phyloP scores from a whole-genome alignment of 805 yeast species.

The Myxozyma nipponensis region DNA sequence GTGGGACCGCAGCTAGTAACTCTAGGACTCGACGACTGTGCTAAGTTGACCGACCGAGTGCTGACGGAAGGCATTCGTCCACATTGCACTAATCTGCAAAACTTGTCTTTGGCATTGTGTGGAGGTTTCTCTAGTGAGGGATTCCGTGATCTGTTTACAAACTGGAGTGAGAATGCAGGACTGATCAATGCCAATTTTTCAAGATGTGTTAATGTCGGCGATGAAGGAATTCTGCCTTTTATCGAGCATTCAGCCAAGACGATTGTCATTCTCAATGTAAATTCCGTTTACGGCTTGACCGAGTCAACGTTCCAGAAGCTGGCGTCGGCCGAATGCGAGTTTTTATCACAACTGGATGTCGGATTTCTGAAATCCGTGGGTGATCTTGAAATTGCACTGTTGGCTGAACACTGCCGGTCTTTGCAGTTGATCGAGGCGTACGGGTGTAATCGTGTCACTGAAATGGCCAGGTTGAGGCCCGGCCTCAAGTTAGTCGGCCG shows the following conservation, averaged over 20 bases:
- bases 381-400: constrained; percentile 56
- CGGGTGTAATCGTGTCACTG: constrained; percentile 57
- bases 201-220: constrained; percentile 64
- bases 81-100: constrained; percentile 54
- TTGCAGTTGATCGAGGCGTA: constrained; percentile 55
- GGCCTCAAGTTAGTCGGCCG: constrained; percentile 68
- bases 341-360: constrained; percentile 62
- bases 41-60: constrained; percentile 59
- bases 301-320: constrained; percentile 36
- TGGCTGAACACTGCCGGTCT: constrained; percentile 58
- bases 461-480: constrained; percentile 48
- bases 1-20: constrained; percentile 56
- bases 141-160: constrained; percentile 52
- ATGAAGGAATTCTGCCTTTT: constrained; percentile 56
- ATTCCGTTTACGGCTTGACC: constrained; percentile 63
- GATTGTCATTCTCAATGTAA: constrained; percentile 64
- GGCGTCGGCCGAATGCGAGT: constrained; percentile 44
- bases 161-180: constrained; percentile 51
- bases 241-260: constrained; percentile 62
- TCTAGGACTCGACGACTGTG: constrained; percentile 69
- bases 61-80: constrained; percentile 54
- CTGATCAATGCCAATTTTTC: constrained; percentile 57
- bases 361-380: constrained; percentile 80
- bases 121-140: constrained; percentile 71
- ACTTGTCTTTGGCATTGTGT: constrained; percentile 54